Base-by-base conservation (phyloP, 495 filamentous ascomycete genomes). In the Penicillium manginii region DNA sequence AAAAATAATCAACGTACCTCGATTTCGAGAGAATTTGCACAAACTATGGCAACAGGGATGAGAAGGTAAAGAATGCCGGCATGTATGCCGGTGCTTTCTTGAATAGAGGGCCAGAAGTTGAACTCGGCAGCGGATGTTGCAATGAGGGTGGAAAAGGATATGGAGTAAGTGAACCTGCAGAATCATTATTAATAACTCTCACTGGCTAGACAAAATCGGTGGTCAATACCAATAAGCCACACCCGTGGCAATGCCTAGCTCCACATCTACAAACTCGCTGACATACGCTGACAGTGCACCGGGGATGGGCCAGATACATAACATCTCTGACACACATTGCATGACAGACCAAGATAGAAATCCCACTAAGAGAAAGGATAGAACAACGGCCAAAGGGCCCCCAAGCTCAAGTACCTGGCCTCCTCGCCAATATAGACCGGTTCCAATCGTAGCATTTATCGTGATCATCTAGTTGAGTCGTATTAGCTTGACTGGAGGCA, bases 281-380 rank as follows among this genome's bases (percentile, higher is more conserved):
- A 81, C 78, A 57, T 75, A 82, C 33, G 78, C 72, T 6, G 73
- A 69, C 14, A 83, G 42, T 1, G 79, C 79, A 37, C 76, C 76
- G 0, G 80, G 70, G 4, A 83, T 73, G 0, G 81, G 81, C 72
- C 78, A 78, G 23, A 80, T 66, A n/a, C 72, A 72, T 3, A 78
- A 68, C 70, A 84, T 73, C 58, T 83, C 81, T 11, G 70, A 70
- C 19, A 84, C 69, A 32, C 78, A 78, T 52, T 77, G 73, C 75
- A 81, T 83, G 0, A 83, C 76, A 22, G 66, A 50, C 70, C 62
- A 79, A 45, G 57, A 60, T 50, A 77, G 62, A 12, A 77, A 61
- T 2, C 81, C 81, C 15, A 81, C 71, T 0, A 75, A 42, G 17
- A 74, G 43, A 43, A 75, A 78, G 1, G 78, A 64, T n/a, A 84